Evolutionary conservation across 345 rosid species (phyloP), one percentile per base, ranked within the genome.

Genomic region (Aethionema arabicum): DNA sequence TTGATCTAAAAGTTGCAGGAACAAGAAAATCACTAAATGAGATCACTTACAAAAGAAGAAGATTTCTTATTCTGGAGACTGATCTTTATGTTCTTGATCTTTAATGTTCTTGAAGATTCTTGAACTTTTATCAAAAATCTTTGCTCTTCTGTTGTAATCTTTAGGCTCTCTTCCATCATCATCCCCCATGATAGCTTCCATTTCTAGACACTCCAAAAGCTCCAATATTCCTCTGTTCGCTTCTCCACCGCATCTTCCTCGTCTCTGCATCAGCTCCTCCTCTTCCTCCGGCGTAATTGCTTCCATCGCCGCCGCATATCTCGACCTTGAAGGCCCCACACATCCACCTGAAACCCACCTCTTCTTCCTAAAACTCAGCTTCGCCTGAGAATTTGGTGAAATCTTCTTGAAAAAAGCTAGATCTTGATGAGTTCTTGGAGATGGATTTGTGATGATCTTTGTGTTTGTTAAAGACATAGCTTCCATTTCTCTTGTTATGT

Each of bases 121-220:
- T 51, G 87, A 81, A 56, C 93, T 85, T 66, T 76, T 76, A 47
- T 90, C 80, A 66, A 90, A 90, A 36, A 90, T 82, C 69, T 76
- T 86, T 30, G 97, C 93, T 77, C 97, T 85, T 63, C 92, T 75
- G 37, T 67, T 78, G 72, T 87, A 90, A 76, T 90, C 95, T 13
- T 40, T 52, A 6, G 93, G 85, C 11, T 87, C 78, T 67, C 61
- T 86, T 0, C 95, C 96, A 11, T 83, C 73, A 65, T 90, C 95
- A 5, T 77, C 83, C 4, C 93, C 97, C 92, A 83, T 85, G 63
- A 90, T 90, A n/a, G 92, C 97, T 68, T 90, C 97, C 11, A 49
- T 77, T 74, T 90, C 95, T 67, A 90, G 72, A 57, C 88, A 83
- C 64, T 85, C 97, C 38, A 86, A 63, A 56, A 84, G 49, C 64